Conservation (phyloP, 352 stramenopile species). For the Globisporangium camurandrum region DNA sequence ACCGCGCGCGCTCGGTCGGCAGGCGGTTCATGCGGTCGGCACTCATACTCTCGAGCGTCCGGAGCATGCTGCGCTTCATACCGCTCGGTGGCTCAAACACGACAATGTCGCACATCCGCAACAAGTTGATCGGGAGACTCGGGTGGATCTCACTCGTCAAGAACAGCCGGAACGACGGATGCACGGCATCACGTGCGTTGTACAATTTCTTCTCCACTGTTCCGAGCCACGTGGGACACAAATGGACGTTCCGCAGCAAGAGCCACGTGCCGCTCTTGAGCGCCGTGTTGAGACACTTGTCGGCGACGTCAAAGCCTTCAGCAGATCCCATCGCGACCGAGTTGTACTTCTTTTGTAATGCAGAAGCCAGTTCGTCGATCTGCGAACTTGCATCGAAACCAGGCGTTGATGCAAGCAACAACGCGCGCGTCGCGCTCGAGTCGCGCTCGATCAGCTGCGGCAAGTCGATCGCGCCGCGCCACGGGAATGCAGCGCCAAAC, state of each 20-base stretch:
- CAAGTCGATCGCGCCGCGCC: constrained; percentile 93
- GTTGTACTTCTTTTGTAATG: constrained; percentile 90
- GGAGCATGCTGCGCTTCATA: constrained; percentile 95
- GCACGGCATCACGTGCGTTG: constrained; percentile 60
- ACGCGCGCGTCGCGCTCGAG: constrained; percentile 84
- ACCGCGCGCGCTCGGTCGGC: constrained; percentile 81
- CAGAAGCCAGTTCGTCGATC: constrained; percentile 92
- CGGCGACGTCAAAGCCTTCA: constrained; percentile 94
- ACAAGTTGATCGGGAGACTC: constrained; percentile 93
- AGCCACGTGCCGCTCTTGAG: constrained; percentile 96
- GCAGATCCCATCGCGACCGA: constrained; percentile 98
- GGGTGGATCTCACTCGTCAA: constrained; percentile 98
- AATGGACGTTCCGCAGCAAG: constrained; percentile 98
- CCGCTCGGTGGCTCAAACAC: constrained; percentile 97
- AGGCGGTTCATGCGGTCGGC: constrained; percentile 87
- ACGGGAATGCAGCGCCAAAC: constrained; percentile 91
- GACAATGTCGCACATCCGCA: constrained; percentile 96
- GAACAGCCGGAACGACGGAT: constrained; percentile 89
- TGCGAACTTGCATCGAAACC: constrained; percentile 97
- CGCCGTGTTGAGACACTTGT: constrained; percentile 92
- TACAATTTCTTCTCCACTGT: constrained; percentile 97
- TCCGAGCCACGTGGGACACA: constrained; percentile 97
- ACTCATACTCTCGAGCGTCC: constrained; percentile 92
- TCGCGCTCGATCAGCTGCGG: constrained; percentile 90
- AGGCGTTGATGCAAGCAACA: constrained; percentile 95